These are phyloP conservation scores for Trichoderma sp. DNA, from an alignment of 2,329 filamentous ascomycete genomes.

Conservation along the genomic window DNA sequence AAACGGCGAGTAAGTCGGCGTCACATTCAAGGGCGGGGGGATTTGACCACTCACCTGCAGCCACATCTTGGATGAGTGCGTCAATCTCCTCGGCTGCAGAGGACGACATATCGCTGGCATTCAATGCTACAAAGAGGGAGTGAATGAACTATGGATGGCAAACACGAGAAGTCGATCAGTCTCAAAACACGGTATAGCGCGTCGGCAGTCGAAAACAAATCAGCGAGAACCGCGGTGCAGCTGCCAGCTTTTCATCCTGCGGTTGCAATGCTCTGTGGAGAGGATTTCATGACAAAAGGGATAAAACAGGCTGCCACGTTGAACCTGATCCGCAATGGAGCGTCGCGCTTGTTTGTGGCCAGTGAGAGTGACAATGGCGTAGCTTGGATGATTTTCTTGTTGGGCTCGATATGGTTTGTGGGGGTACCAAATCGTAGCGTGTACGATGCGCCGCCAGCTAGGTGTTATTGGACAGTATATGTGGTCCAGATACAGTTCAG, in stretches of 20 bases:
- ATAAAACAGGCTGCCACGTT: not conserved
- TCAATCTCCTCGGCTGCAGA: slow-evolving; percentile 34
- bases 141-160: not conserved
- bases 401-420: not conserved
- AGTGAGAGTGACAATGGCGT: not conserved
- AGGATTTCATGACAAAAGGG: not conserved
- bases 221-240: not conserved
- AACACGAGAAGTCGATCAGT: not conserved
- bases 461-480: not conserved
- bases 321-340: not conserved
- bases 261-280: not conserved
- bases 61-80: slow-evolving; percentile 38
- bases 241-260: not conserved
- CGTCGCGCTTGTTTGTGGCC: not conserved
- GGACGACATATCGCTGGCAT: slow-evolving; percentile 10
- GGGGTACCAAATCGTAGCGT: not conserved
- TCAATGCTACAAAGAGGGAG: not conserved
- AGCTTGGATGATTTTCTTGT: not conserved
- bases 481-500: not conserved
- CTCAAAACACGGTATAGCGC: slow-evolving; percentile 5
- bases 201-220: slow-evolving; percentile 4
- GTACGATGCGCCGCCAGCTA: not conserved
- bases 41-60: slow-evolving; percentile 29
- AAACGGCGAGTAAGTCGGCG: not conserved
- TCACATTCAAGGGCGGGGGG: not conserved